Conservation (phyloP, 192 early-diverging fungal species). For the Obelidium mucronatum region DNA sequence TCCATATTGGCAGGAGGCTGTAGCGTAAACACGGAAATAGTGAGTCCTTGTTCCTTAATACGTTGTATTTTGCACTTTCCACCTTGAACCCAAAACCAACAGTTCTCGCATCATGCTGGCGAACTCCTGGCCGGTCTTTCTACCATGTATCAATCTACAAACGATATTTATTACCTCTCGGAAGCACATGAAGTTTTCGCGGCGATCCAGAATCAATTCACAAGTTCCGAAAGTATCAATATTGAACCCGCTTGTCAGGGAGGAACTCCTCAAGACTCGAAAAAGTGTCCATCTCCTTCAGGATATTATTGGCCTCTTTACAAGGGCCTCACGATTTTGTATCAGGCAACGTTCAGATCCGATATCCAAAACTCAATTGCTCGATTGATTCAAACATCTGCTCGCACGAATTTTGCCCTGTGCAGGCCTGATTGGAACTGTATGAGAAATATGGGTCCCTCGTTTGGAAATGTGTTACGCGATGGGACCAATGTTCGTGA, state of each 20-base stretch:
- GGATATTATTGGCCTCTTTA: constrained; percentile 19
- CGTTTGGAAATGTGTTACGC: constrained; percentile 1
- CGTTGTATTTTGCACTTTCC: background rate
- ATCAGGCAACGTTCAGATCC: background rate
- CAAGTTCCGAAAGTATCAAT: background rate
- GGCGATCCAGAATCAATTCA: background rate
- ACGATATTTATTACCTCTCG: constrained; percentile 9
- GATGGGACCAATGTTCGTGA: constrained; percentile 35
- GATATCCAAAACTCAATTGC: background rate
- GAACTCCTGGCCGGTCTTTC: constrained; percentile 23
- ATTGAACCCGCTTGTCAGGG: background rate
- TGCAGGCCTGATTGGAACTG: constrained; percentile 25
- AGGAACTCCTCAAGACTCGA: background rate
- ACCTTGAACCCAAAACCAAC: background rate
- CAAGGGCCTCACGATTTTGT: constrained; percentile 25
- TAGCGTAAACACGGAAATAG: background rate
- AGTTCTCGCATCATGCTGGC: constrained; percentile 31
- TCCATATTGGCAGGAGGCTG: background rate
- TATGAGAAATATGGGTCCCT: constrained; percentile 9
- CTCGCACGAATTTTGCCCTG: background rate
- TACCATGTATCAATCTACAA: constrained; percentile 25
- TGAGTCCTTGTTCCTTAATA: background rate
- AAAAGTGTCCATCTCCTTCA: background rate
- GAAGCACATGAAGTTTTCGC: constrained; percentile 30
- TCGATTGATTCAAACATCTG: background rate